phyloP scores from a whole-genome alignment of 768 basidiomycete species.

The Leccinum boreale region DNA sequence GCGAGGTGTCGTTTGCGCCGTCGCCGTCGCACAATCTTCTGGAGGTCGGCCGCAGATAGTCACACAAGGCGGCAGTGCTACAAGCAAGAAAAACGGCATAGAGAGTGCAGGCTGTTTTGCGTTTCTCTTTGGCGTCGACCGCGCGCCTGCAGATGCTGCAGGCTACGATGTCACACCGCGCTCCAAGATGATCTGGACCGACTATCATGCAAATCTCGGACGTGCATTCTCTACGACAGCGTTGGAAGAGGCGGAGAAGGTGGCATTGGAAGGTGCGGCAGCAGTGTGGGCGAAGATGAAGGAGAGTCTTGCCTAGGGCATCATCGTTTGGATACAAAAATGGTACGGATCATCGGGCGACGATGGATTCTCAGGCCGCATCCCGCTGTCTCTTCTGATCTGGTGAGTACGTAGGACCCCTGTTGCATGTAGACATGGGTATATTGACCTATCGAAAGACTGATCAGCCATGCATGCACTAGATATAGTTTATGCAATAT shows the following conservation, averaged over 20 bases:
- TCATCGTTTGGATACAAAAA: constrained; percentile 2
- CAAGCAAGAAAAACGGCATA: constrained; percentile 24
- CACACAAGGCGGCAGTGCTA: constrained; percentile 37
- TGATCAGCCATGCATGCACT: background rate
- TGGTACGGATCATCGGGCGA: background rate
- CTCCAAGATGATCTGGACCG: constrained; percentile 27
- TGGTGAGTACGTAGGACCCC: background rate
- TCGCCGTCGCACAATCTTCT: constrained; percentile 43
- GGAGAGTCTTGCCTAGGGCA: constrained; percentile 31
- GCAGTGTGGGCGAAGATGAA: constrained; percentile 50
- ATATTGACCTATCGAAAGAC: background rate
- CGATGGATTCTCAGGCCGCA: background rate
- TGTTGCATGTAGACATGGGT: background rate
- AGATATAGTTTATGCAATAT: background rate
- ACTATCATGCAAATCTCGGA: constrained; percentile 17
- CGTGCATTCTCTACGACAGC: constrained; percentile 38
- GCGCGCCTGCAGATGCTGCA: background rate
- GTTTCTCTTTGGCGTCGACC: constrained; percentile 46
- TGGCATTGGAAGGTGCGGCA: constrained; percentile 46
- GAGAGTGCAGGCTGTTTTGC: constrained; percentile 63
- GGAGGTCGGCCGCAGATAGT: constrained; percentile 32
- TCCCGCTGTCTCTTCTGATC: background rate
- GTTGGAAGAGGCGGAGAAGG: constrained; percentile 42
- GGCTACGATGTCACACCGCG: constrained; percentile 14
- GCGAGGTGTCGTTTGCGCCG: constrained; percentile 71